phyloP scores from a whole-genome alignment of 768 basidiomycete species.

The Terana coerulea region DNA sequence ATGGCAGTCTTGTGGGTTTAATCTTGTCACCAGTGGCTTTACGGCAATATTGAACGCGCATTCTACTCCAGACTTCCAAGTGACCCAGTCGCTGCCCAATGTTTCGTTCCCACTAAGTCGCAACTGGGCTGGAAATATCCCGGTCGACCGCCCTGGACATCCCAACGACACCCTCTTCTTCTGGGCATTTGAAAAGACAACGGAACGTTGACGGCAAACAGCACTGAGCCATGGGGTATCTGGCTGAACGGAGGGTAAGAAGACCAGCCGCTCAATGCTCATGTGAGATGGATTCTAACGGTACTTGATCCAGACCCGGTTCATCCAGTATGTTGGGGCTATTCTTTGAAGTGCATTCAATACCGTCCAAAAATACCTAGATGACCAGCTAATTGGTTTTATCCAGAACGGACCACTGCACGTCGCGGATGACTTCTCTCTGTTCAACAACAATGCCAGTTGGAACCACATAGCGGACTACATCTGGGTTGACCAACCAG shows the following conservation, averaged over 20 bases:
- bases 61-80: slow-evolving; percentile 28
- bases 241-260: slow-evolving; percentile 36
- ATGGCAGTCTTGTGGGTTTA: slow-evolving; percentile 31
- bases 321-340: slow-evolving; percentile 66
- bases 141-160: slow-evolving; percentile 28
- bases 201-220: slow-evolving; percentile 32
- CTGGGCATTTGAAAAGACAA: slow-evolving; percentile 34
- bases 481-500: slow-evolving; percentile 75
- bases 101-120: slow-evolving; percentile 31
- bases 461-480: slow-evolving; percentile 63
- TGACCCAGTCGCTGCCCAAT: slow-evolving; percentile 33
- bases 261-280: background rate
- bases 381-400: background rate
- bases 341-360: slow-evolving; percentile 43
- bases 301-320: slow-evolving; percentile 47
- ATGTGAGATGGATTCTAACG: background rate
- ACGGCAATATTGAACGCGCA: background rate
- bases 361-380: background rate
- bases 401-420: slow-evolving; percentile 60
- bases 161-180: slow-evolving; percentile 38
- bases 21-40: background rate
- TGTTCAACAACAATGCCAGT: slow-evolving; percentile 49
- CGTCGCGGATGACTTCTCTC: slow-evolving; percentile 46
- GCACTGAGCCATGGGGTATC: slow-evolving; percentile 34
- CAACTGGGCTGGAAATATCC: slow-evolving; percentile 35